These are phyloP conservation scores for Petunia hybrid DNA, from an alignment of 305 asterid species.

Conservation along the genomic window DNA sequence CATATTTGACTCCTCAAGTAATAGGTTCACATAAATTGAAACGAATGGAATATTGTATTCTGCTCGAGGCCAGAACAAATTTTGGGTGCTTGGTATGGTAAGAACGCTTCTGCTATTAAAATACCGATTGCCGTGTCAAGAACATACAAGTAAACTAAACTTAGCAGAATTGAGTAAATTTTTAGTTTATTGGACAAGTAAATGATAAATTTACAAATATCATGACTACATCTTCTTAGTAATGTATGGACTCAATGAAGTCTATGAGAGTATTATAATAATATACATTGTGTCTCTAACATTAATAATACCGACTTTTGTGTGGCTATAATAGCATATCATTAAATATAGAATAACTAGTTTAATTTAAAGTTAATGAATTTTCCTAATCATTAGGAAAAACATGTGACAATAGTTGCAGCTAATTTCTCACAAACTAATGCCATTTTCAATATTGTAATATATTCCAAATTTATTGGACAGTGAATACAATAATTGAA, in stretches of 20 bases:
- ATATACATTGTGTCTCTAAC: not conserved
- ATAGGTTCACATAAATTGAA: too few species aligned
- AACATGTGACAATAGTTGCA: not conserved
- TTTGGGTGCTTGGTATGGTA: not conserved
- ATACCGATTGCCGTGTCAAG: too few species aligned
- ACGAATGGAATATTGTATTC: too few species aligned
- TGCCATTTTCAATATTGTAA: not conserved
- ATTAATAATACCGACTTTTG: too few species aligned
- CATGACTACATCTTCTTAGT: not conserved
- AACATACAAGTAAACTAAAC: too few species aligned
- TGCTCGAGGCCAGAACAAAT: too few species aligned
- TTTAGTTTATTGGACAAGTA: not conserved
- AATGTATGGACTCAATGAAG: not conserved
- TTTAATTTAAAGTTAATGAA: too few species aligned
- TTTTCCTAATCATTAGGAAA: not conserved
- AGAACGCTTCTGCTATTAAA: not conserved
- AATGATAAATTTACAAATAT: not conserved
- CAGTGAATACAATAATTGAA: too few species aligned
- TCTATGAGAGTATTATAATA: not conserved
- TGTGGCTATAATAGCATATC: too few species aligned
- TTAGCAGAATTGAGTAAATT: too few species aligned
- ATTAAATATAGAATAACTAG: too few species aligned
- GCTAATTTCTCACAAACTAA: not conserved
- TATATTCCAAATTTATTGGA: not conserved
- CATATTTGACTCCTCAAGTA: too few species aligned